Evolutionary conservation across 805 yeast genomes (phyloP).

Genomic region (Candida ipomoeae): DNA sequence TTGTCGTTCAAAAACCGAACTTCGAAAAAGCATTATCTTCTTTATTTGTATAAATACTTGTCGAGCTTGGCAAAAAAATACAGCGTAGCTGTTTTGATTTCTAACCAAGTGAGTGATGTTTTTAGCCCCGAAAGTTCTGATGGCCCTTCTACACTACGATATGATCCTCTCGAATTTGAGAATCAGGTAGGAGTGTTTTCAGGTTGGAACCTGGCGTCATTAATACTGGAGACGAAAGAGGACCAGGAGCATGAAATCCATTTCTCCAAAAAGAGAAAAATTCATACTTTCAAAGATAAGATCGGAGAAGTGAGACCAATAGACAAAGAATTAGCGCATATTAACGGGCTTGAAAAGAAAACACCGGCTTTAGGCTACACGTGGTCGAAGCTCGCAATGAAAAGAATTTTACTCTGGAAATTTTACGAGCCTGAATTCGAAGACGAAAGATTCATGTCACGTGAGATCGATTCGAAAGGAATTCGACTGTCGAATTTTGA

Average conservation of each 20-base stretch:
- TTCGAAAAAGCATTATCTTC: constrained; percentile 40
- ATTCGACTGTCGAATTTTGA: no score
- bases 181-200: constrained; percentile 68
- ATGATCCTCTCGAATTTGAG: constrained; percentile 44
- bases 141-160: constrained; percentile 7
- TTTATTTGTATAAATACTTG: constrained; percentile 44
- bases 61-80: constrained; percentile 43
- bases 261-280: neutral
- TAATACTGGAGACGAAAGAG: neutral
- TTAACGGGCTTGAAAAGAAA: constrained; percentile 7
- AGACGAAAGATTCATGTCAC: neutral
- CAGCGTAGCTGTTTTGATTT: constrained; percentile 59
- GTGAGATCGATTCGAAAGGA: neutral
- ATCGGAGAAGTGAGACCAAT: neutral
- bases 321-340: no score
- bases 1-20: constrained; percentile 23
- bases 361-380: constrained; percentile 18
- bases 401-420: constrained; percentile 17
- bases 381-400: constrained; percentile 17
- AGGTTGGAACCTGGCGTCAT: constrained; percentile 58
- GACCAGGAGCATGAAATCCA: neutral
- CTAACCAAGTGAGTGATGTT: constrained; percentile 78
- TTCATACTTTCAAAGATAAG: neutral
- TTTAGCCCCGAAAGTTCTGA: constrained; percentile 21
- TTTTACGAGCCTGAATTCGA: constrained; percentile 7